Base-by-base conservation (phyloP, 371 early-diverging fungal species). In the Neoconidiobolus thromboides region DNA sequence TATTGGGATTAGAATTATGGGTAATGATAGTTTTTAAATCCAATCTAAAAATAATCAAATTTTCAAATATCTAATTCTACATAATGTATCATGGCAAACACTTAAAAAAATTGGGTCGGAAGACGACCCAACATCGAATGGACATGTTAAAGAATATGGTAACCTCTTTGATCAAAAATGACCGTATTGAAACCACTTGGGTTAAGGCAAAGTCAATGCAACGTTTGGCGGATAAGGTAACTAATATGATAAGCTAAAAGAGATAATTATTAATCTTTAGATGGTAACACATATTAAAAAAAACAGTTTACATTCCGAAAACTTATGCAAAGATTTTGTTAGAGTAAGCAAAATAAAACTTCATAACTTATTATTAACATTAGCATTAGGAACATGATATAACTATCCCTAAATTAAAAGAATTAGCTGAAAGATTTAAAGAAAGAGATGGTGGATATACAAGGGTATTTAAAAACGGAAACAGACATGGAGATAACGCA, bases 171-270 rank as follows among this genome's bases (percentile, higher is more conserved):
- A 80, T 97, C 62, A 74, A 85, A 64, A 77, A 91, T 68, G 96
- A 90, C 61, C 79, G 90, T 56, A 88, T 97, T 59, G 82, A 86
- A 68, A 97, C 96, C 2, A 97, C 97, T 0, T 69, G 91, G 40
- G 84, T 96, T 9, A 92, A 93, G 68, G 97, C 96, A 38, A 93
- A 90, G 70, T 89, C 88, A 67, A 70, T 95, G 48, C 76, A 86
- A 69, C 81, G 85, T 48, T 69, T 84, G 55, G 93, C 86, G 36
- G 94, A 96, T 68, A 74, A 83, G 77, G 82, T 85, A 67, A 58
- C 48, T 37, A 42, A 9, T 14, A 5, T 9, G 7, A 39, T 38
- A 3, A 9, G 54, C 14, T 38, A 2, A 37, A 26, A 26, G 26
- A 26, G 26, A 26, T 26, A 26, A 26, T 26, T 26, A 26, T 26